Conservation (phyloP, 2,329 filamentous ascomycete genomes). For the Penicillium sp. region DNA sequence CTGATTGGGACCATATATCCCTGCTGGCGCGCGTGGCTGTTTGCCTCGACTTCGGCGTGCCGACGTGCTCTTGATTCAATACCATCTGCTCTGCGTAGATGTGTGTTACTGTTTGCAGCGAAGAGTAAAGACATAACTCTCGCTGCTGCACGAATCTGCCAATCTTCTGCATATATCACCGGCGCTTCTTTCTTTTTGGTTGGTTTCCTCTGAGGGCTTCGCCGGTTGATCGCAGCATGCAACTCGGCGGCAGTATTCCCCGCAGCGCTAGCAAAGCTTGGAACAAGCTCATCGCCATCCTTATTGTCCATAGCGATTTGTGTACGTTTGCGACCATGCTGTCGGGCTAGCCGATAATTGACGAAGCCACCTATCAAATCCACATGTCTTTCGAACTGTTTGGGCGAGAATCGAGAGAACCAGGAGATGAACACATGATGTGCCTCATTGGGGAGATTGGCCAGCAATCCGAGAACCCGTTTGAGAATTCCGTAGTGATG, state of each 20-base stretch:
- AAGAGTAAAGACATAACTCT: constrained; percentile 81
- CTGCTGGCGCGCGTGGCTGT: constrained; percentile 52
- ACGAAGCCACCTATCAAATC: constrained; percentile 79
- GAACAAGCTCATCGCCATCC: constrained; percentile 62
- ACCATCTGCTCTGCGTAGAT: constrained; percentile 44
- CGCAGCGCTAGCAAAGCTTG: constrained; percentile 70
- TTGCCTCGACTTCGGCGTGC: constrained; percentile 45
- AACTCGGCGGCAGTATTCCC: constrained; percentile 69
- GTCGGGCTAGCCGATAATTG: constrained; percentile 75
- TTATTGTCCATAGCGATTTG: constrained; percentile 54
- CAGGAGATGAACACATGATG: constrained; percentile 78
- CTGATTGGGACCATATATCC: constrained; percentile 77
- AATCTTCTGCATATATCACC: constrained; percentile 76
- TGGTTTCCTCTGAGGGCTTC: constrained; percentile 54
- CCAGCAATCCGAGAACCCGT: constrained; percentile 77
- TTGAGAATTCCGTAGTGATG: constrained; percentile 85
- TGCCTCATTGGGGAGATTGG: constrained; percentile 74
- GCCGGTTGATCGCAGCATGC: constrained; percentile 72
- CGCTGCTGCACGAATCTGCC: constrained; percentile 83
- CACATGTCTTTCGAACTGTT: constrained; percentile 72
- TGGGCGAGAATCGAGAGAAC: constrained; percentile 72
- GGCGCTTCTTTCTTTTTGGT: constrained; percentile 57
- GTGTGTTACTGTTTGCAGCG: constrained; percentile 70
- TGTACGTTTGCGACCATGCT: constrained; percentile 68
- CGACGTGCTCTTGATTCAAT: constrained; percentile 34